phyloP scores from a whole-genome alignment of 2,329 filamentous ascomycete genomes.

The Lachnellula occidentalis region DNA sequence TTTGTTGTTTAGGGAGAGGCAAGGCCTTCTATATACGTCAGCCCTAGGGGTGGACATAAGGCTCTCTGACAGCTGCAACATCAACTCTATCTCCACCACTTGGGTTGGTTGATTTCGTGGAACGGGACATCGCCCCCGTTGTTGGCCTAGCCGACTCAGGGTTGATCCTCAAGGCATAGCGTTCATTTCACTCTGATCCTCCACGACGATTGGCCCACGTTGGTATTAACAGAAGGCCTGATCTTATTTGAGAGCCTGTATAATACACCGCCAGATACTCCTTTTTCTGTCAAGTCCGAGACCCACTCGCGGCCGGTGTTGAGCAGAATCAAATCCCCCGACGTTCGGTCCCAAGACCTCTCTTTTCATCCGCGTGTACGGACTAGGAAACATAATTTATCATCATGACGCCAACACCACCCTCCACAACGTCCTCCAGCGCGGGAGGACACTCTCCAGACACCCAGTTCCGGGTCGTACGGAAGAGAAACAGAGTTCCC shows the following conservation, averaged over 20 bases:
- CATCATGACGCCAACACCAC: slow-evolving; percentile 68
- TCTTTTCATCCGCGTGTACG: slow-evolving; percentile 8
- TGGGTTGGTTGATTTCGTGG: slow-evolving; percentile 6
- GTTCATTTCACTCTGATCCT: slow-evolving; percentile 5
- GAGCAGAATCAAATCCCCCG: slow-evolving; percentile 5
- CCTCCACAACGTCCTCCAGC: slow-evolving; percentile 70
- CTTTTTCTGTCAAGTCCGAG: slow-evolving; percentile 8
- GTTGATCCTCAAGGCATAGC: slow-evolving; percentile 7
- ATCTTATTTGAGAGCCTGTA: background rate
- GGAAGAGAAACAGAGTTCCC: slow-evolving; percentile 87
- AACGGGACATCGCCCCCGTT: slow-evolving; percentile 15
- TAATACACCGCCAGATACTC: slow-evolving; percentile 5
- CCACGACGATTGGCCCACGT: slow-evolving; percentile 15
- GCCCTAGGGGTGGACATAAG: slow-evolving; percentile 21
- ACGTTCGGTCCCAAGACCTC: background rate
- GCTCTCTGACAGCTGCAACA: slow-evolving; percentile 22
- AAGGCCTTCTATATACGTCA: slow-evolving; percentile 23
- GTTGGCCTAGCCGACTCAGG: slow-evolving; percentile 14
- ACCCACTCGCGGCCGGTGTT: slow-evolving; percentile 16
- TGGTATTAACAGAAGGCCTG: slow-evolving; percentile 9
- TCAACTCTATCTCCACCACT: slow-evolving; percentile 24
- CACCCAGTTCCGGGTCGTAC: slow-evolving; percentile 78
- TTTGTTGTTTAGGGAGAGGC: slow-evolving; percentile 7
- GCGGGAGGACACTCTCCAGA: slow-evolving; percentile 75
- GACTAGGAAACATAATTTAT: slow-evolving; percentile 15